A percentile compares a stretch with the other conserved stretches of the same genome.
Evolutionary conservation across 129 eudicot genomes (phyloP).

Genomic region (Logfia minima): DNA sequence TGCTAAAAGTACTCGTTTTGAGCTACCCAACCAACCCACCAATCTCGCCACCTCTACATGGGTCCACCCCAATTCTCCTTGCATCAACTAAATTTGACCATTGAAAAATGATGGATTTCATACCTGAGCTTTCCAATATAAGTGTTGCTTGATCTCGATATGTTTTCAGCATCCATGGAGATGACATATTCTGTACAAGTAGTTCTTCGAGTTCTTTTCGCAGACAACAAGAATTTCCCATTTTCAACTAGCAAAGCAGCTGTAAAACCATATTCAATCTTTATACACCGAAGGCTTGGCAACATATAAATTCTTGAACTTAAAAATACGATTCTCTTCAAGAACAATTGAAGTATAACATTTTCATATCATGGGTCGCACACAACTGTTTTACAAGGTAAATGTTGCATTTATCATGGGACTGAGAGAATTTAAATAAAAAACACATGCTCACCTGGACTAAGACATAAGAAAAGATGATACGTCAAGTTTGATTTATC

Average conservation of each 20-base stretch:
- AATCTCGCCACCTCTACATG: too few relatives aligned
- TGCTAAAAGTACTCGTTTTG: too few relatives aligned
- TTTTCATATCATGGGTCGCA: constrained; percentile 1
- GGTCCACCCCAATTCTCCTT: background rate
- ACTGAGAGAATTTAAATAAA: background rate
- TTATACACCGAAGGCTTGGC: constrained; percentile 1
- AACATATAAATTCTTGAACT: background rate
- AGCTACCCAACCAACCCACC: too few relatives aligned
- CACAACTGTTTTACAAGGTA: background rate
- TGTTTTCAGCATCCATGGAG: constrained; percentile 88
- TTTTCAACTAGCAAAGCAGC: constrained; percentile 86
- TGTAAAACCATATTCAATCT: constrained; percentile 31
- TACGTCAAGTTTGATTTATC: constrained; percentile 85
- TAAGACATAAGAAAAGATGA: constrained; percentile 83
- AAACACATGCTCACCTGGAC: constrained; percentile 63
- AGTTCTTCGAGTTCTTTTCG: constrained; percentile 84
- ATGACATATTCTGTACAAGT: constrained; percentile 88
- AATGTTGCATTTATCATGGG: constrained; percentile 1
- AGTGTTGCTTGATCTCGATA: constrained; percentile 84
- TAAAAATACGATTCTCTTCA: background rate
- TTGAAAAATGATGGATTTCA: background rate
- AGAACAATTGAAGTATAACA: background rate
- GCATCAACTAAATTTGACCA: background rate
- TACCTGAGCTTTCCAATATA: constrained; percentile 89
- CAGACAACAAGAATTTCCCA: constrained; percentile 87